These are phyloP conservation scores for Globisporangium mamillatum DNA, from an alignment of 352 stramenopile species.

Conservation along the genomic window DNA sequence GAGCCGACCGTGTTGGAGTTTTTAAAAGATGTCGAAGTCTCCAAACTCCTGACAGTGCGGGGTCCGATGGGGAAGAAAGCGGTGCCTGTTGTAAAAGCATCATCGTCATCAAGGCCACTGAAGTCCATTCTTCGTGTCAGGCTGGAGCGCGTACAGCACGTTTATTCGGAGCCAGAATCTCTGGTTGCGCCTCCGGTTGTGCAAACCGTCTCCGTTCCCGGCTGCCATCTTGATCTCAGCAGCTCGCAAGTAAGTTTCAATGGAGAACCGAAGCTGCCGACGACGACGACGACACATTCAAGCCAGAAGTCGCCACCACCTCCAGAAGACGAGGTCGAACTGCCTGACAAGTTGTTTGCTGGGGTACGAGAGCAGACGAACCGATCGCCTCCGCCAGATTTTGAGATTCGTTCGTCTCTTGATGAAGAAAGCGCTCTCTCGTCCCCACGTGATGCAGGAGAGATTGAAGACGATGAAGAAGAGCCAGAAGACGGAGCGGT, in stretches of 20 bases:
- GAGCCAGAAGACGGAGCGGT: background rate
- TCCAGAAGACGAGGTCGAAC: background rate
- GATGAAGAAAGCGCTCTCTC: conserved; percentile 34
- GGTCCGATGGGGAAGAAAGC: background rate
- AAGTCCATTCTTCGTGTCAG: conserved; percentile 28
- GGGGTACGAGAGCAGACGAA: conserved; percentile 56
- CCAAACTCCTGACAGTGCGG: conserved; percentile 32
- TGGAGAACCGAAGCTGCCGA: background rate
- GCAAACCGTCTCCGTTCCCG: conserved; percentile 37
- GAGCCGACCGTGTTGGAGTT: conserved; percentile 34
- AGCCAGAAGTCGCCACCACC: background rate
- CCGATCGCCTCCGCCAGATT: conserved; percentile 62
- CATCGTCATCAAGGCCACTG: conserved; percentile 21
- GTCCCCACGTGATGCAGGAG: background rate
- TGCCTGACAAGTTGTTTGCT: background rate
- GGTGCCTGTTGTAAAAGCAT: conserved; percentile 1
- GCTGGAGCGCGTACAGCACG: conserved; percentile 23
- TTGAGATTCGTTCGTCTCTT: conserved; percentile 67
- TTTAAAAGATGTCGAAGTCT: conserved; percentile 62
- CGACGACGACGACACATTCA: background rate
- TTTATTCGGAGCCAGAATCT: conserved; percentile 59
- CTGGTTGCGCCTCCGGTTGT: conserved; percentile 45
- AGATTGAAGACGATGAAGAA: background rate
- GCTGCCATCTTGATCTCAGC: conserved; percentile 4
- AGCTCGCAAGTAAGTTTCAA: background rate